Conservation (phyloP, 345 rosid genomes). For the Populus euphratica region DNA sequence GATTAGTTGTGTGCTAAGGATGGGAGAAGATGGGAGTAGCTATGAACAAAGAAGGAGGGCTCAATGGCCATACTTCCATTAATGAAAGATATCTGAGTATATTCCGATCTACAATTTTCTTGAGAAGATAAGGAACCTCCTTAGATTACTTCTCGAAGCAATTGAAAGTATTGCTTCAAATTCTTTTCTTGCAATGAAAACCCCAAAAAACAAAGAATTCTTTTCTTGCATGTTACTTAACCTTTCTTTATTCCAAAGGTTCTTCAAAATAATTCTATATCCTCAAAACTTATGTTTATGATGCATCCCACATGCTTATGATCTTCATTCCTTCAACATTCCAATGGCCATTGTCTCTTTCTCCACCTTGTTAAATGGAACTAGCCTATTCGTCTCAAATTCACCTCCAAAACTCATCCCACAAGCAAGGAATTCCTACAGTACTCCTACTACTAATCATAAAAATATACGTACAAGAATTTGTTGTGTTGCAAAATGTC, state of each 20-base stretch:
- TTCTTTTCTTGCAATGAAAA: neutral
- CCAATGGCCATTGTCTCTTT: slow-evolving; percentile 9
- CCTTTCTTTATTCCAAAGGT: neutral
- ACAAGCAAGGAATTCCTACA: neutral
- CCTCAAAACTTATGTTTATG: neutral
- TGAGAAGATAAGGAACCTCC: neutral
- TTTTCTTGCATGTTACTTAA: neutral
- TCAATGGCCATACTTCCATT: neutral
- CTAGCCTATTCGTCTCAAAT: neutral
- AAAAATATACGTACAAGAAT: neutral
- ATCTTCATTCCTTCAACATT: neutral
- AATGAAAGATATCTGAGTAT: neutral
- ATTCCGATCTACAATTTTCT: neutral
- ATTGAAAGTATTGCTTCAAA: neutral
- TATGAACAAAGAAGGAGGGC: neutral
- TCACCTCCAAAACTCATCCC: neutral
- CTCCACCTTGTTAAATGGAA: neutral
- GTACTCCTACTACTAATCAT: neutral
- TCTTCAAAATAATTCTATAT: neutral
- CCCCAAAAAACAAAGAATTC: neutral
- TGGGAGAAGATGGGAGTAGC: neutral
- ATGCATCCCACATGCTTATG: neutral
- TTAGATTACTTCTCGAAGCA: neutral
- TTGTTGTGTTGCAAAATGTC: neutral
- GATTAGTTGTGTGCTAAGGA: neutral